These are phyloP conservation scores for Populus trichocarpa DNA, from an alignment of 441 rosid genomes.

Conservation along the genomic window DNA sequence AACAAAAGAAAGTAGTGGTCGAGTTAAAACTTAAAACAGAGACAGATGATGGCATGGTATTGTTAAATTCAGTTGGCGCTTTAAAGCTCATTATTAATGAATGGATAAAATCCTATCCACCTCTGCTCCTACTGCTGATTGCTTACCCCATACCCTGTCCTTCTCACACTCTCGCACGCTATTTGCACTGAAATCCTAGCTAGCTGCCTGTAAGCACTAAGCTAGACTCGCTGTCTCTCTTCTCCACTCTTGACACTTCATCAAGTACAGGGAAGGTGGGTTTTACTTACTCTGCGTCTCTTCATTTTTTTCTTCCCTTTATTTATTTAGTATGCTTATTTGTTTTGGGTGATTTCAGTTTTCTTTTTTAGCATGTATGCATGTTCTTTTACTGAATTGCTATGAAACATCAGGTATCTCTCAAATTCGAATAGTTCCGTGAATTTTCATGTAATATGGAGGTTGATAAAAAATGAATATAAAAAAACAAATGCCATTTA, in stretches of 20 bases:
- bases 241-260: neutral
- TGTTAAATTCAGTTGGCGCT: neutral
- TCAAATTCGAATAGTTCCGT: neutral
- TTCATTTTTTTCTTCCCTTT: neutral
- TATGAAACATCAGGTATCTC: neutral
- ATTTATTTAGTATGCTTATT: neutral
- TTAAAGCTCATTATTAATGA: neutral
- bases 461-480: neutral
- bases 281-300: neutral
- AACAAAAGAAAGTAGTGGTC: neutral
- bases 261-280: neutral
- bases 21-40: neutral
- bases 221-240: neutral
- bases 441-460: neutral
- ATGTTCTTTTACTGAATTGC: neutral
- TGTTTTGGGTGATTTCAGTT: neutral
- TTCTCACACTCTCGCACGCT: neutral
- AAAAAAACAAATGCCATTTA: neutral
- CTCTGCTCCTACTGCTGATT: slow-evolving; percentile 7
- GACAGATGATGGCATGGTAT: neutral
- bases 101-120: slow-evolving; percentile 37
- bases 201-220: neutral
- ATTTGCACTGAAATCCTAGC: neutral
- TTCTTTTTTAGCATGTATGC: neutral
- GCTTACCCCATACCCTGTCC: neutral